Conservation (phyloP, 192 early-diverging fungal species). For the Phycomyces blakesleeanus region DNA sequence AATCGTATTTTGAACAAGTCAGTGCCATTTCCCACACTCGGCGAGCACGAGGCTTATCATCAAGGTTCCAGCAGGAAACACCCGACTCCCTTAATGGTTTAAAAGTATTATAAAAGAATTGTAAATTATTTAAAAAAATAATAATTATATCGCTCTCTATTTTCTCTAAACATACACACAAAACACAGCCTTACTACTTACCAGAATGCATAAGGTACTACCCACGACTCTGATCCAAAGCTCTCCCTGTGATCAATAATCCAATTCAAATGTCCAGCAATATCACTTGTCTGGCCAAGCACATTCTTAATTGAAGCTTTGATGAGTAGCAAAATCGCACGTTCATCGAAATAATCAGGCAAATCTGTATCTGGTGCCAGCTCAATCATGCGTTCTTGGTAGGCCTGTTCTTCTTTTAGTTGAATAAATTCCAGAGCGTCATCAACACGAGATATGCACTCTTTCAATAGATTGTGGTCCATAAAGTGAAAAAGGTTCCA, state of each 20-base stretch:
- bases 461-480: slow-evolving; percentile 19
- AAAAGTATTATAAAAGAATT: too few species aligned
- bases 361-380: slow-evolving; percentile 27
- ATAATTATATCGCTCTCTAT: too few species aligned
- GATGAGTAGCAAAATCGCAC: slow-evolving; percentile 41
- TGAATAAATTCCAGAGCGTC: slow-evolving; percentile 10
- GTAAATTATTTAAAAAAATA: too few species aligned
- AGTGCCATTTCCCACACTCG: slow-evolving; percentile 43
- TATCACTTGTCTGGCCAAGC: slow-evolving; percentile 35
- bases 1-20: slow-evolving; percentile 45
- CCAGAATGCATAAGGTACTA: slow-evolving; percentile 51
- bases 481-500: slow-evolving; percentile 44
- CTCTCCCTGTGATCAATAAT: slow-evolving; percentile 42
- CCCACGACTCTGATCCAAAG: slow-evolving; percentile 44
- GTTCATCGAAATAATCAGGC: slow-evolving; percentile 35
- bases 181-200: slow-evolving; percentile 4
- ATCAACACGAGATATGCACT: slow-evolving; percentile 5
- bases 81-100: slow-evolving; percentile 52
- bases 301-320: slow-evolving; percentile 49
- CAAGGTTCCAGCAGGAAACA: slow-evolving; percentile 40
- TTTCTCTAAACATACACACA: too few species aligned
- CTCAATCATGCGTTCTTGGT: slow-evolving; percentile 30
- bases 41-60: slow-evolving; percentile 27
- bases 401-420: slow-evolving; percentile 11
- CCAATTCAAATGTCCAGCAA: slow-evolving; percentile 41